Conservation (phyloP, 2,329 filamentous ascomycete genomes). For the Epicoccum nigrum region DNA sequence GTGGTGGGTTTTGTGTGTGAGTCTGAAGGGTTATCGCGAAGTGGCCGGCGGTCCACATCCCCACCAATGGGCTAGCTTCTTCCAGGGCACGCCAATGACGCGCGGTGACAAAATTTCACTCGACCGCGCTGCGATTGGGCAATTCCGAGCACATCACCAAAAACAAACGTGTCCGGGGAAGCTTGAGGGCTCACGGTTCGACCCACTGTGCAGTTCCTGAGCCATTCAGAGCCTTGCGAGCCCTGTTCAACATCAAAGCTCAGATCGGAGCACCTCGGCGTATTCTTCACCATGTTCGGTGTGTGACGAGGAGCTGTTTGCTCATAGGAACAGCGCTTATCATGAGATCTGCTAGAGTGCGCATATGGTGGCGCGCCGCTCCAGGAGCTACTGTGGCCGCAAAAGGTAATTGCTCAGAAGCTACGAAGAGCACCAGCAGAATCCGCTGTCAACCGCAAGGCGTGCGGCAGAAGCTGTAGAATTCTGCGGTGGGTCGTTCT, state of each 20-base stretch:
- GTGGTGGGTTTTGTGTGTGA: slow-evolving; percentile 26
- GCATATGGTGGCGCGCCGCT: slow-evolving; percentile 2
- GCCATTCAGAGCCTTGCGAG: slow-evolving; percentile 15
- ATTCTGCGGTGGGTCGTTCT: slow-evolving; percentile 15
- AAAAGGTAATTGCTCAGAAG: slow-evolving; percentile 8
- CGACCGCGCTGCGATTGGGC: slow-evolving; percentile 23
- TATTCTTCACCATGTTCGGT: slow-evolving; percentile 3
- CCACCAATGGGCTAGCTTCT: slow-evolving; percentile 3
- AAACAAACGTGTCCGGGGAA: slow-evolving; percentile 14
- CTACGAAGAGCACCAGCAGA: background rate
- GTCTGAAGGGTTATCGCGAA: slow-evolving; percentile 22
- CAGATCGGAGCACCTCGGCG: slow-evolving; percentile 14
- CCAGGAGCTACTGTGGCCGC: slow-evolving; percentile 5
- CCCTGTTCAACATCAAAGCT: slow-evolving; percentile 5
- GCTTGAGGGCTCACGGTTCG: slow-evolving; percentile 10
- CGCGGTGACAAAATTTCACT: slow-evolving; percentile 22
- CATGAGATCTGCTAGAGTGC: slow-evolving; percentile 8
- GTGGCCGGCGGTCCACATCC: slow-evolving; percentile 15
- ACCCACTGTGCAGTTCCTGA: slow-evolving; percentile 15
- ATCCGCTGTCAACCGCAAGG: slow-evolving; percentile 11
- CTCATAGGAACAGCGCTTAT: slow-evolving; percentile 13
- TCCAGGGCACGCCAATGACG: slow-evolving; percentile 20
- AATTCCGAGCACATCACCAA: slow-evolving; percentile 11
- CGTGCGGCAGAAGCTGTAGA: slow-evolving; percentile 15
- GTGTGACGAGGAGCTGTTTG: slow-evolving; percentile 15